A percentile compares a stretch with the other conserved stretches of the same genome.
Evolutionary conservation across 2,329 filamentous ascomycete species (phyloP).

Genomic region (Colletotrichum sidae): DNA sequence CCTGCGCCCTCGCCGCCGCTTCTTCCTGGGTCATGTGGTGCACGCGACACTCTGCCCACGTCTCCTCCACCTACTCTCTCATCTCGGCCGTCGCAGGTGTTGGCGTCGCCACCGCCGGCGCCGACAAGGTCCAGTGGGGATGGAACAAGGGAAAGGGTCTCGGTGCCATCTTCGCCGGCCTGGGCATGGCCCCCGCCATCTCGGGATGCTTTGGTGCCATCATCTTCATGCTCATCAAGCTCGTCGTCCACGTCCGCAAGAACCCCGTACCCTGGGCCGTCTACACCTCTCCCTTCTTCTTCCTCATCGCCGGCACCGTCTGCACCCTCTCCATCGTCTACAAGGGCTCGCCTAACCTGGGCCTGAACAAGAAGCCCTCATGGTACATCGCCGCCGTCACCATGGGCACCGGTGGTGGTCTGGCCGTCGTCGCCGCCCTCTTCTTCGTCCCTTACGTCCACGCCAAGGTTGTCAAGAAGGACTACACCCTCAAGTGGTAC

Average conservation of each 20-base stretch:
- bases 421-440: constrained; percentile 69
- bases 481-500: constrained; percentile 73
- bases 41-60: constrained; percentile 77
- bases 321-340: constrained; percentile 84
- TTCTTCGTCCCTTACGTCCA: constrained; percentile 82
- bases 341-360: constrained; percentile 80
- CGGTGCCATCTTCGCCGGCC: constrained; percentile 77
- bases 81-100: constrained; percentile 77
- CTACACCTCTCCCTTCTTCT: constrained; percentile 80
- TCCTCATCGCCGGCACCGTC: constrained; percentile 79
- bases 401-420: constrained; percentile 70
- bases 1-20: constrained; percentile 72
- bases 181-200: constrained; percentile 77
- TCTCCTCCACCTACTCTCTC: constrained; percentile 79
- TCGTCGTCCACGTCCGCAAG: constrained; percentile 76
- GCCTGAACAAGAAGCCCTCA: constrained; percentile 72
- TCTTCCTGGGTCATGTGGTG: constrained; percentile 85
- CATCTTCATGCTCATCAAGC: constrained; percentile 81
- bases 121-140: constrained; percentile 72
- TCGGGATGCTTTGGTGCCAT: constrained; percentile 72
- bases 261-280: constrained; percentile 80
- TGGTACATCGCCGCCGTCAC: constrained; percentile 77
- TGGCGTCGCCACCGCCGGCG: constrained; percentile 75
- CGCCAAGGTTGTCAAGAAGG: constrained; percentile 75
- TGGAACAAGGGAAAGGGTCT: constrained; percentile 77